A percentile compares a stretch with the other conserved stretches of the same genome.
phyloP scores from a whole-genome alignment of 2,329 filamentous ascomycete genomes.

The Cladosporium oxysporum region DNA sequence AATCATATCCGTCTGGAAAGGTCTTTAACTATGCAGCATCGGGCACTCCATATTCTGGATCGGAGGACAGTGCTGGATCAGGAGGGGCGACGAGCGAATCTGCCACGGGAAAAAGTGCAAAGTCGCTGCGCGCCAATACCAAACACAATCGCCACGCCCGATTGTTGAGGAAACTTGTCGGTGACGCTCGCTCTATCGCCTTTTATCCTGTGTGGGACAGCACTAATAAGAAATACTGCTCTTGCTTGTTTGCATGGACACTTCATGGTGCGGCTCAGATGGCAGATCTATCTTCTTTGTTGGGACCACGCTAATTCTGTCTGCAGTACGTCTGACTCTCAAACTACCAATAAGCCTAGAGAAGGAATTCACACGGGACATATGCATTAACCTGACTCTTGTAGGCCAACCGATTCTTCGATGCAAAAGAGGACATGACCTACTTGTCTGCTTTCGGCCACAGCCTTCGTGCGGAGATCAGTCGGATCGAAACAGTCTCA shows the following conservation, averaged over 20 bases:
- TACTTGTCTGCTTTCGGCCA: slow-evolving; percentile 42
- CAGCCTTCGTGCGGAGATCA: slow-evolving; percentile 42
- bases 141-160: slow-evolving; percentile 1
- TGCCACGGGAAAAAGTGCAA: background rate
- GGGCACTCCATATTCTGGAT: slow-evolving; percentile 28
- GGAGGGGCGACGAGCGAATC: background rate
- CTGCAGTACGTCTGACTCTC: slow-evolving; percentile 25
- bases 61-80: slow-evolving; percentile 19
- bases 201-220: slow-evolving; percentile 21
- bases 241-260: slow-evolving; percentile 41
- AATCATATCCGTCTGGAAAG: slow-evolving; percentile 29
- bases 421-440: slow-evolving; percentile 39
- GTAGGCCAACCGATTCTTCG: slow-evolving; percentile 37
- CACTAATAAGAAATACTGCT: slow-evolving; percentile 5
- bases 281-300: background rate
- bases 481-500: slow-evolving; percentile 40
- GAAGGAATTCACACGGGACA: no score
- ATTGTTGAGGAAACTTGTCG: background rate
- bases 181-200: slow-evolving; percentile 12
- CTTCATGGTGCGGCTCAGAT: slow-evolving; percentile 26
- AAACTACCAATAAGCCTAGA: slow-evolving; percentile 41
- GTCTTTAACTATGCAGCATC: slow-evolving; percentile 31
- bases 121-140: background rate
- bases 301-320: no score
- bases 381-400: slow-evolving; percentile 22